Evolutionary conservation across 2,329 filamentous ascomycete genomes (phyloP).

Genomic region (Penicillium hesseltinei): DNA sequence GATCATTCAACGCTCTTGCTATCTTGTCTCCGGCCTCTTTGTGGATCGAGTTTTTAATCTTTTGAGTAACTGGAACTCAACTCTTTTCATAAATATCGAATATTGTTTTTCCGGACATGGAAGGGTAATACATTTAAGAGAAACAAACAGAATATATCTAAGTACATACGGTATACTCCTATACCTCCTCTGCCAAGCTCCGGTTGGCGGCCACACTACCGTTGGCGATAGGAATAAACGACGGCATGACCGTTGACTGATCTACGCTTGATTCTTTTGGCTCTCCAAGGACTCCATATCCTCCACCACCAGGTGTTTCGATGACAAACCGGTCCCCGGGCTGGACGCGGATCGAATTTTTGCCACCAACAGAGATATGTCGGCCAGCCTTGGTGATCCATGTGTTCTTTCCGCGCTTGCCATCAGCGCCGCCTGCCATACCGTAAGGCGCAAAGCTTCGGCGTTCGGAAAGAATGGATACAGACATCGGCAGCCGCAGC

Average conservation of each 20-base stretch:
- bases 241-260: neutral
- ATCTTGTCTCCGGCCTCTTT: too few relatives aligned
- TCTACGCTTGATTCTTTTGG: neutral
- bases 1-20: too few relatives aligned
- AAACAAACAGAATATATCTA: neutral
- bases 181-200: constrained; percentile 7
- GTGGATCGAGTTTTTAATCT: too few relatives aligned
- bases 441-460: constrained; percentile 73
- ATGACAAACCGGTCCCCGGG: constrained; percentile 22
- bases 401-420: constrained; percentile 71
- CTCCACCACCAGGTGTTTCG: constrained; percentile 15
- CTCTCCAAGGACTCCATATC: constrained; percentile 10
- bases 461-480: constrained; percentile 70
- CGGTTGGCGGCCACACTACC: constrained; percentile 3
- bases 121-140: too few relatives aligned
- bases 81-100: neutral
- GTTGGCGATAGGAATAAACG: constrained; percentile 5
- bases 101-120: neutral
- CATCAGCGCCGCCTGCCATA: constrained; percentile 74
- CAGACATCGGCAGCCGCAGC: constrained; percentile 72
- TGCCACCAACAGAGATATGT: constrained; percentile 15
- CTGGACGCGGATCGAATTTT: constrained; percentile 19
- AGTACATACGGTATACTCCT: neutral
- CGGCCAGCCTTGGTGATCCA: constrained; percentile 57
- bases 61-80: too few relatives aligned